Evolutionary conservation across 768 basidiomycete genomes (phyloP).

Genomic region (Tylopilus plumbeoviolaceoides): DNA sequence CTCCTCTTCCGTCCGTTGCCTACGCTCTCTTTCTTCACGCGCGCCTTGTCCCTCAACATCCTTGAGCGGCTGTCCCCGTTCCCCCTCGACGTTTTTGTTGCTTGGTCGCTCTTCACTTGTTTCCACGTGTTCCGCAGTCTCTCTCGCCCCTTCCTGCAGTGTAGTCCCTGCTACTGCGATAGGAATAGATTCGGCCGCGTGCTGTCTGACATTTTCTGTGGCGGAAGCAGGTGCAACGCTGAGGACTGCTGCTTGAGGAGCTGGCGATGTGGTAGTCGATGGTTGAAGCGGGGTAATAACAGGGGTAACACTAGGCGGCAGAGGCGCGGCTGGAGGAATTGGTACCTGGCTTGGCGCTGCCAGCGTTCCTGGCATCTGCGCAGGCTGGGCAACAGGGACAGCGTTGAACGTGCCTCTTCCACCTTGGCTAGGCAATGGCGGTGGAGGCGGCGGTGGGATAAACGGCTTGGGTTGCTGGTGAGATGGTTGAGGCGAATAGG

Average conservation of each 20-base stretch:
- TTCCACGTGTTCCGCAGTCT: not conserved
- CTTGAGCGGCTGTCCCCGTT: not conserved
- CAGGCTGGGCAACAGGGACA: constrained; percentile 1
- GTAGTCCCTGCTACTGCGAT: not conserved
- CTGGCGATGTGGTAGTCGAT: constrained; percentile 19
- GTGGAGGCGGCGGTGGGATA: constrained; percentile 15
- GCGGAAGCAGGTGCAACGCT: constrained; percentile 1
- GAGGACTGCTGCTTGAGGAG: constrained; percentile 7
- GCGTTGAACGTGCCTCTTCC: not conserved
- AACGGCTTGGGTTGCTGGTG: constrained; percentile 18
- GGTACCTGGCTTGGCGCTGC: constrained; percentile 5
- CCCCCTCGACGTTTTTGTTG: constrained; percentile 8
- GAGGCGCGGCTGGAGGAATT: constrained; percentile 5
- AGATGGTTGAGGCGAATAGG: constrained; percentile 12
- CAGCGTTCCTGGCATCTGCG: constrained; percentile 1
- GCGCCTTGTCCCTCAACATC: not conserved
- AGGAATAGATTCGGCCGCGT: constrained; percentile 30
- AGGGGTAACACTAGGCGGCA: not conserved
- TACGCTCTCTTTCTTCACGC: not conserved
- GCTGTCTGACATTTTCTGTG: constrained; percentile 35
- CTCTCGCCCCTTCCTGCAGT: not conserved
- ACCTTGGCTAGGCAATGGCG: constrained; percentile 7
- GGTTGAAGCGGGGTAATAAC: constrained; percentile 14
- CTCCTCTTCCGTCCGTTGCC: not conserved
- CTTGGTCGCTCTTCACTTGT: constrained; percentile 14